Percentiles rank a stretch among this genome's conserved stretches.
Evolutionary conservation across 305 asterid genomes (phyloP).

Genomic region (Euphrasia arctica): DNA sequence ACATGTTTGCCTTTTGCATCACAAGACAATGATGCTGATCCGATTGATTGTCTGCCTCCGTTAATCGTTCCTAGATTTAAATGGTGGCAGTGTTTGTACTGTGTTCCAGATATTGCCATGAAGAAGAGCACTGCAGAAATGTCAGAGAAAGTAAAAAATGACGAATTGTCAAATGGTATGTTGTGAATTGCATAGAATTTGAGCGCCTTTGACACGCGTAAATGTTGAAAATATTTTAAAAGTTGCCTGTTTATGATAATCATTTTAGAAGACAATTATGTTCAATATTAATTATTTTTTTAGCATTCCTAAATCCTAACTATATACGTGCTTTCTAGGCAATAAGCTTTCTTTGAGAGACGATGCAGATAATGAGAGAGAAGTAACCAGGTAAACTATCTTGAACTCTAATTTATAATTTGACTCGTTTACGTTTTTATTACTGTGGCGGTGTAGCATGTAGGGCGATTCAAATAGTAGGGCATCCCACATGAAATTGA

Average conservation of each 20-base stretch:
- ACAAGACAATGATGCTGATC: conserved; percentile 8
- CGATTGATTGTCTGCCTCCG: conserved; percentile 44
- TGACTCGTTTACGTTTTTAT: conserved; percentile 23
- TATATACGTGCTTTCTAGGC: conserved; percentile 20
- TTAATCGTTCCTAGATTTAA: conserved; percentile 41
- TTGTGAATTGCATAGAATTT: too few relatives aligned
- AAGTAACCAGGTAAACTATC: conserved; percentile 22
- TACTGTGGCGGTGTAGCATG: not conserved
- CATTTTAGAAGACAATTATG: not conserved
- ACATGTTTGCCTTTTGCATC: conserved; percentile 46
- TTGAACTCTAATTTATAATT: conserved; percentile 6
- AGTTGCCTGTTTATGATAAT: too few relatives aligned
- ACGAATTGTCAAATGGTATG: conserved; percentile 4
- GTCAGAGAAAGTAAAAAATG: conserved; percentile 22
- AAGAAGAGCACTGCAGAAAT: conserved; percentile 29
- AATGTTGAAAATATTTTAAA: too few relatives aligned
- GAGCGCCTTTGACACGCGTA: too few relatives aligned
- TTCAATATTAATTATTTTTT: conserved; percentile 14
- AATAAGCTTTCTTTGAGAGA: conserved; percentile 13
- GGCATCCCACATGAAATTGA: conserved; percentile 3
- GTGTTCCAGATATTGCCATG: conserved; percentile 27
- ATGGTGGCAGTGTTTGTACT: conserved; percentile 52
- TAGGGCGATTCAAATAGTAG: not conserved
- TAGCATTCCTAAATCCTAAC: conserved; percentile 8
- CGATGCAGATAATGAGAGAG: conserved; percentile 13